Base-by-base conservation (phyloP, 805 yeast genomes). In the Saccharomycopsis sp. region DNA sequence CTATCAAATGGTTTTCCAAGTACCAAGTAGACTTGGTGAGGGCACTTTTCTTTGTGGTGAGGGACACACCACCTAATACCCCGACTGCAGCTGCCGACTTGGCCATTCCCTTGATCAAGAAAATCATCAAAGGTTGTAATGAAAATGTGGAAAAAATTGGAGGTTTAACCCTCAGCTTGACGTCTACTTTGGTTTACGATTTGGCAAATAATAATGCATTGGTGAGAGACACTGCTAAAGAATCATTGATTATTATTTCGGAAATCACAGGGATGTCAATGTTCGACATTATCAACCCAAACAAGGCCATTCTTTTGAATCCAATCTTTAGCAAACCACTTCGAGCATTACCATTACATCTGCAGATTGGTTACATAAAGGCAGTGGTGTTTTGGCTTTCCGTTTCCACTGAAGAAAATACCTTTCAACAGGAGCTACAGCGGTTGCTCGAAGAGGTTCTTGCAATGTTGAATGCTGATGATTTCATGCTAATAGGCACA, bases 351-450 rank as follows among this genome's bases (percentile, higher is more conserved):
- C 97, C 99, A 0, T 92, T 94, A 63, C 92, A 95, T 3, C 89
- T 88, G 95, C 97, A 92, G 61, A 89, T 92, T 42, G 98, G 97
- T 27, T 87, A 92, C 57, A 87, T 92, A 47, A 97, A 92, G 59
- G 97, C 97, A 1, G 83, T 92, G 10, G 77, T 94, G 0, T 94
- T 79, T 59, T 89, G 96, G 55, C 64, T 92, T 43, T 76, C 80
- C 1, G 65, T 89, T 37, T 89, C 84, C 8, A 71, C 80, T 48
- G 71, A 95, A 0, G 88, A 89, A 51, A 62, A 89, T 49, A 77
- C 79, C 4, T 89, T 86, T 57, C 83, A 83, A 50, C 97, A 89
- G 39, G 97, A 92, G 54, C 62, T 94, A 44, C 80, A 80, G 44
- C 65, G 98, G 39, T 64, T 94, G 43, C 62, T 92, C 7, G 73